Base-by-base conservation (phyloP, 352 stramenopile species). In the Elongisporangium undulatum region DNA sequence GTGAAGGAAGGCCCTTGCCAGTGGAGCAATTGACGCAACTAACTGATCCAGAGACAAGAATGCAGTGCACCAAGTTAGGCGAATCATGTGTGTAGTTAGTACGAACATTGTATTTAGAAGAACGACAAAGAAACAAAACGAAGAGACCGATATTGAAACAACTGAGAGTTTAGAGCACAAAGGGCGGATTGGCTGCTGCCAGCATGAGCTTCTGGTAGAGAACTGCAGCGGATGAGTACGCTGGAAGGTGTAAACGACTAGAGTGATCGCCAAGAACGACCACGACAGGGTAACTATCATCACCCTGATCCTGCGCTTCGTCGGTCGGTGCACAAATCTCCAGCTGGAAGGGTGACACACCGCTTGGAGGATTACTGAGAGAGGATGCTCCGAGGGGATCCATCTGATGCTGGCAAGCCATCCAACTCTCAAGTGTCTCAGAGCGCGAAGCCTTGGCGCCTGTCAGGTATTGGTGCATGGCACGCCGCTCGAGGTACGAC, bases 131-230 rank as follows among this genome's bases (percentile, higher is more conserved):
- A 41, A 63, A 62, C 59, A 68, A 58, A 26, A 26, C 23, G 1
- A 26, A 26, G 19, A 22, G 19, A n/a, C n/a, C 49, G 49, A 53
- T 26, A 26, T 26, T 26, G 23, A 26, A 26, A 26, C 23, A 26
- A 26, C 23, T 26, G 53, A 50, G 26, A 56, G 4, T 6, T 48
- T 24, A 29, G 6, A 26, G 39, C 7, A 29, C 7, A 59, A 69
- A 58, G 10, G 55, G 56, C 16, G 60, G 61, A 51, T 70, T 75
- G 12, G 67, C 79, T 70, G 90, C 90, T 15, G 73, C 74, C 5
- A 91, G 58, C 15, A 79, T 49, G 20, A 94, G 67, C 54, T 91
- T 90, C 48, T 83, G 71, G 10, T 73, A 77, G 29, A 92, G 67
- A 22, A 71, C 70, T 13, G 61, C 58, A 3, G 59, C 23, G 9